Base-by-base conservation (phyloP, 2,329 filamentous ascomycete genomes). In the Passalora sequoiae region DNA sequence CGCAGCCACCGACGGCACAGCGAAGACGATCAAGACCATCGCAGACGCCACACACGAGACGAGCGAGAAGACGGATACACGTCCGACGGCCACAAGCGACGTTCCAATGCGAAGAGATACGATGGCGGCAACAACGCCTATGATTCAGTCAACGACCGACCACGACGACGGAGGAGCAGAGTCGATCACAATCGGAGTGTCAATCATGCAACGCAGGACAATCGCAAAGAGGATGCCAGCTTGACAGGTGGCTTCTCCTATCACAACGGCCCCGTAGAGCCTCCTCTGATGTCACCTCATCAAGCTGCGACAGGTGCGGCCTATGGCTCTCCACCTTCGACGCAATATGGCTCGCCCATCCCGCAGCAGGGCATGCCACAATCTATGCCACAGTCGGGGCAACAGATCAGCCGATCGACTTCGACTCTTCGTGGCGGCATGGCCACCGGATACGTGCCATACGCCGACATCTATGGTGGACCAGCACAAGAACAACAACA, bases 401-500 rank as follows among this genome's bases (percentile, higher is more conserved):
- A 33, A 27, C 39, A 44, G 31, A 38, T 35, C 21, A 38, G 39
- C 31, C 46, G 40, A n/a, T 55, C 45, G 29, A 55, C 51, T 22
- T 54, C 51, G 28, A 55, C 42, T 13, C 39, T 47, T 37, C 53
- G 47, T 27, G 53, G 45, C 20, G 53, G 44, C 27, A 48, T 57
- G 42, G 49, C 52, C 12, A 51, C 50, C 28, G 55, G 58, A 32
- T 65, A 65, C 35, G 56, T 64, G 2, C 62, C 62, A 6, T 65
- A 65, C 33, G 54, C 61, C 17, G 43, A 64, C 43, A 57, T 65
- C 38, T 65, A 65, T 42, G 59, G 56, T 27, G 50, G 48, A 17
- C 46, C 56, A 9, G 47, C 38, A 13, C 41, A 50, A 20, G 9
- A 37, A 13, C 39, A 40, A 15, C 35, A 30, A 19, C 28, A 49